Conservation (phyloP, 768 basidiomycete genomes). For the Astraeus odoratus region DNA sequence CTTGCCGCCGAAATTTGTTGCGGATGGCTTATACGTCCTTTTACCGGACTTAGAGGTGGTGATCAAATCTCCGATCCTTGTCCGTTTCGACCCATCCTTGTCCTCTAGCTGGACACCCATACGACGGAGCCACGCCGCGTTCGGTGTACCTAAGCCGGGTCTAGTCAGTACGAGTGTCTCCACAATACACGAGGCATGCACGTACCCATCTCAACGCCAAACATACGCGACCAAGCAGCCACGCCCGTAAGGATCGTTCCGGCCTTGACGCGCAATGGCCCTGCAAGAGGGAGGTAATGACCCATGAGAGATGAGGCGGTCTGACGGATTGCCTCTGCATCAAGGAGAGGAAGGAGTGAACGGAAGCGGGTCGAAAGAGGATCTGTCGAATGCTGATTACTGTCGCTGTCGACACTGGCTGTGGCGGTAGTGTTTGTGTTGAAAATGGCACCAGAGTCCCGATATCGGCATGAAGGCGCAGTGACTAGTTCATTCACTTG, state of each 20-base stretch:
- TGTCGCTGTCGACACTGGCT: background rate
- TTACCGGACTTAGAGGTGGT: background rate
- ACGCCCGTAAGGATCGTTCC: constrained; percentile 46
- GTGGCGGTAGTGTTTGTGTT: background rate
- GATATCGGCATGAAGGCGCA: background rate
- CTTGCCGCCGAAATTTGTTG: background rate
- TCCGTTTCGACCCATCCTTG: background rate
- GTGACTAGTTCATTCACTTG: constrained; percentile 43
- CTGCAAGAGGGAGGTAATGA: constrained; percentile 53
- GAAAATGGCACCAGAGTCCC: background rate
- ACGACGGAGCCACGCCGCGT: background rate
- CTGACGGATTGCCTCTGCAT: constrained; percentile 47
- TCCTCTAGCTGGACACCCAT: background rate
- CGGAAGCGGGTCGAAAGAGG: constrained; percentile 16
- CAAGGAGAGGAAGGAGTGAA: constrained; percentile 30
- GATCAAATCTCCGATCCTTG: background rate
- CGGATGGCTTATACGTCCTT: background rate
- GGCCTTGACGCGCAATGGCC: constrained; percentile 40
- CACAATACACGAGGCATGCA: background rate
- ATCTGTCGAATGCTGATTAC: constrained; percentile 6
- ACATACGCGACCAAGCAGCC: constrained; percentile 48
- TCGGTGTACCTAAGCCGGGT: background rate
- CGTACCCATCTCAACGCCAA: constrained; percentile 8
- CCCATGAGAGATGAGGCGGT: constrained; percentile 65
- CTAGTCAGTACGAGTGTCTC: background rate